These are phyloP conservation scores for Neurospora sp. DNA, from an alignment of 495 filamentous ascomycete species.

Conservation along the genomic window DNA sequence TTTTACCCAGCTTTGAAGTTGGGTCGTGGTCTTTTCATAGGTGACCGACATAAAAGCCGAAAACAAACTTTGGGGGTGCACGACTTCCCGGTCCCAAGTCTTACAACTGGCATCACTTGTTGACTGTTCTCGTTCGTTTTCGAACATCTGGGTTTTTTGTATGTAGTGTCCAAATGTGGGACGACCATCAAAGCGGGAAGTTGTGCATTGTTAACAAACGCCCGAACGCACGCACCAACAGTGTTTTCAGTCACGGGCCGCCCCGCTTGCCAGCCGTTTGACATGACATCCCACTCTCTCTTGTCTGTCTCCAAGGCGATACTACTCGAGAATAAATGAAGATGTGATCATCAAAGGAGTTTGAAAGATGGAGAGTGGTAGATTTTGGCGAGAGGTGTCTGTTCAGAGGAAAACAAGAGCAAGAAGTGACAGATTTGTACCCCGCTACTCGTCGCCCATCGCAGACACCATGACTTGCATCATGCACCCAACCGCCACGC, in stretches of 20 bases:
- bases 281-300: too few relatives aligned
- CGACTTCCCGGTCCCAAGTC: neutral
- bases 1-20: too few relatives aligned
- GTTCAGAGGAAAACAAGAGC: too few relatives aligned
- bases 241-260: neutral
- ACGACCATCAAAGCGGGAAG: neutral
- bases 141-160: neutral
- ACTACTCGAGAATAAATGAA: too few relatives aligned
- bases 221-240: neutral
- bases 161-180: neutral
- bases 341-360: too few relatives aligned
- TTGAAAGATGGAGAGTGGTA: too few relatives aligned
- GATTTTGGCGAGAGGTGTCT: too few relatives aligned
- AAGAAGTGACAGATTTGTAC: neutral
- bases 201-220: neutral
- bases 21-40: neutral
- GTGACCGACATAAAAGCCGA: neutral
- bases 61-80: neutral
- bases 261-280: neutral
- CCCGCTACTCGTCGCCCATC: neutral
- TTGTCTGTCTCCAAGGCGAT: too few relatives aligned
- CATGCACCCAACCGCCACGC: neutral
- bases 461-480: neutral
- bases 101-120: neutral
- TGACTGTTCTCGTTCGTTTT: neutral